phyloP scores from a whole-genome alignment of 345 rosid genomes.

The Eucalyptus curtisii region DNA sequence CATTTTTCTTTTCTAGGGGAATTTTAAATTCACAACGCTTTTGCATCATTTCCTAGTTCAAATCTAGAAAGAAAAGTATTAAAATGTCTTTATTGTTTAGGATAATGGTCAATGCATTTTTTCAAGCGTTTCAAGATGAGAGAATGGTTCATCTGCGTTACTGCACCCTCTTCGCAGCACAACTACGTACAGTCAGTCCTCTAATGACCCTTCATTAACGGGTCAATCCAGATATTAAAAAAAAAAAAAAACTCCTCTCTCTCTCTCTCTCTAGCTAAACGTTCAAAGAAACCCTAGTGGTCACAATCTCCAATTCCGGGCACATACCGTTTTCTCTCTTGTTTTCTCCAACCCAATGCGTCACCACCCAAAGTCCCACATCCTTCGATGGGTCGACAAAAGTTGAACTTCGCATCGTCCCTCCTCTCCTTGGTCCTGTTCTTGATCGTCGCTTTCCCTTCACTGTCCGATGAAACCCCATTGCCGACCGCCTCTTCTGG shows the following conservation, averaged over 20 bases:
- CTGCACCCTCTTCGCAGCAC: neutral
- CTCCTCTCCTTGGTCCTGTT: neutral
- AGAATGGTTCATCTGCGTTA: neutral
- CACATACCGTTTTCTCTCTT: neutral
- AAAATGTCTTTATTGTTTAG: neutral
- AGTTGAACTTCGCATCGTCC: neutral
- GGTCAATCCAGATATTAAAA: neutral
- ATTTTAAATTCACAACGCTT: neutral
- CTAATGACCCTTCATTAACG: neutral
- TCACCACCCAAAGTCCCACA: neutral
- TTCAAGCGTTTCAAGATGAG: neutral
- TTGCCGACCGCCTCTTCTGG: neutral
- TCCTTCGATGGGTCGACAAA: neutral
- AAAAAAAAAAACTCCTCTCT: too few species aligned
- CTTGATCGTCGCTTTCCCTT: conserved; percentile 1
- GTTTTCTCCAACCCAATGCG: neutral
- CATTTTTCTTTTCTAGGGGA: neutral
- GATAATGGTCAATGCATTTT: neutral
- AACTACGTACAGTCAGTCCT: neutral
- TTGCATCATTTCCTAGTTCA: neutral
- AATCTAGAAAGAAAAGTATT: neutral
- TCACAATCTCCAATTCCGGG: neutral
- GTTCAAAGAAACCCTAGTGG: neutral
- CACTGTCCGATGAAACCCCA: neutral
- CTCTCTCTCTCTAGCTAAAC: neutral